Base-by-base conservation (phyloP, 192 early-diverging fungal genomes). In the Backusella macrospora region DNA sequence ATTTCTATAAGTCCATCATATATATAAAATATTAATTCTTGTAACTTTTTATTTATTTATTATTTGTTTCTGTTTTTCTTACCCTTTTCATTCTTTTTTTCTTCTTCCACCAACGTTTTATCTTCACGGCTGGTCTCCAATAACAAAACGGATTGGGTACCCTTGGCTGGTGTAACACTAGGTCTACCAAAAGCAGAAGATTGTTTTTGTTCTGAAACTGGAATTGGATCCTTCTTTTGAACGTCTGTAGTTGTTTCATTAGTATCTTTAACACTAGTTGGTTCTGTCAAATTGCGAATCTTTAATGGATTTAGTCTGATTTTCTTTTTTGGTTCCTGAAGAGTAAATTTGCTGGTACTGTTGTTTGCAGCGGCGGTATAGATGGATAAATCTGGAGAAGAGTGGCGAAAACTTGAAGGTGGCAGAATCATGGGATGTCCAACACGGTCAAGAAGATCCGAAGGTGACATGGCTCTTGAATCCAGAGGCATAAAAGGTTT, bases 401-500 rank as follows among this genome's bases (percentile, higher is more conserved):
- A 66, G 18, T 59, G 52, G 12, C 52, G 52, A 5, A 59, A 59
- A 13, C 26, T 59, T 59, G 52, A 34, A 34, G 29, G 29, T 0
- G 29, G 52, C 21, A 59, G 21, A 59, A 59, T 59, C 52, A 59
- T 43, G 47, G 78, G 78, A 47, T 79, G 71, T 0, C 78, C 78
- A 18, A 74, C 69, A 69, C 74, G 55, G 38, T 79, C 78, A 34
- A 79, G 62, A 15, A 79, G 46, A 47, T 79, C 78, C 9, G 73
- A 74, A 18, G 78, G 78, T 0, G 78, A 79, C n/a, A 70, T 72
- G 7, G 70, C 78, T 67, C 78, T 47, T 16, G 64, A 67, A 12
- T 34, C 46, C 37, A 79, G 43, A 12, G 78, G 78, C 1, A 42
- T 62, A 37, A 79, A 79, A 26, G 69, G 73, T 15, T 47, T 38